Evolutionary conservation across 164 flowering plant genomes (phyloP).

Genomic region (Buxus sempervirens): DNA sequence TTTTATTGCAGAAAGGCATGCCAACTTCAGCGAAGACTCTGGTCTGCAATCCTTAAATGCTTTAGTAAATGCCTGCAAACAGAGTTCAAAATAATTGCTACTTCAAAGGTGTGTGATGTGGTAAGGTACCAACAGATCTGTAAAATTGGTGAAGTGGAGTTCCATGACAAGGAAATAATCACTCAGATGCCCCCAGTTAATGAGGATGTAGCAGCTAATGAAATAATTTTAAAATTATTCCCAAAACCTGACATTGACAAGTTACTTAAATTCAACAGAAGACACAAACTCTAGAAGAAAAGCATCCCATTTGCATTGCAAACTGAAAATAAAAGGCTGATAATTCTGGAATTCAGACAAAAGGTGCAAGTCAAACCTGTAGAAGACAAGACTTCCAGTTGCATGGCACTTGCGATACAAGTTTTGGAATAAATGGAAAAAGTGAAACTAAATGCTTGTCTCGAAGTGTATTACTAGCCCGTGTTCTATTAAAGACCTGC

Average conservation of each 20-base stretch:
- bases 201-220: background rate
- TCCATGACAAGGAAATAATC: background rate
- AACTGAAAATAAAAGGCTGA: background rate
- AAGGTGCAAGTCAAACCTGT: conserved; percentile 41
- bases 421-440: conserved; percentile 63
- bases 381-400: conserved; percentile 58
- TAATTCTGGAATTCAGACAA: background rate
- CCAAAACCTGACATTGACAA: background rate
- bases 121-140: background rate
- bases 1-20: conserved; percentile 64
- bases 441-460: conserved; percentile 54
- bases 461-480: conserved; percentile 28
- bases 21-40: conserved; percentile 58
- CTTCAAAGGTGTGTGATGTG: background rate
- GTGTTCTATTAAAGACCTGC: conserved; percentile 15
- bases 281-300: background rate
- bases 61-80: conserved; percentile 73
- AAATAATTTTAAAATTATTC: background rate
- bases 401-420: conserved; percentile 31
- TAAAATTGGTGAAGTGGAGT: background rate
- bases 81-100: background rate
- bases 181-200: background rate
- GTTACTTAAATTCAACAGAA: background rate
- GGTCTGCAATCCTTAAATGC: conserved; percentile 54
- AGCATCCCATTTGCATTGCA: background rate